Percentiles rank a stretch among this genome's conserved stretches.
phyloP scores from a whole-genome alignment of 176 grass and related monocot genomes.

The Tillandsia fasciculata region DNA sequence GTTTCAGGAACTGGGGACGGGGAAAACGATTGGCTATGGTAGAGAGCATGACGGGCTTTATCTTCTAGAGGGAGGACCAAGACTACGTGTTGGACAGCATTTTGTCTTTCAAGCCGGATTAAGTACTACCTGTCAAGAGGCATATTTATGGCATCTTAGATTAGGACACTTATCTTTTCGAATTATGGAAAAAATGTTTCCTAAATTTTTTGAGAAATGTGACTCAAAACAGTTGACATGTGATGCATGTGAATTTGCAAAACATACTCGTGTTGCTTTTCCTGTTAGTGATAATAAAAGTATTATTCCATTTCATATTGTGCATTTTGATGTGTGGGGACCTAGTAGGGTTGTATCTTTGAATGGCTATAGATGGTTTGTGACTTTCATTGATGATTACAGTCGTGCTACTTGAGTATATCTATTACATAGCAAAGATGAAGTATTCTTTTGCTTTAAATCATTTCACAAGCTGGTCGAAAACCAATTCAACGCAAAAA shows the following conservation, averaged over 20 bases:
- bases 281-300: not conserved
- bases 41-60: not conserved
- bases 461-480: not conserved
- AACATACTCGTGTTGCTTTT: not conserved
- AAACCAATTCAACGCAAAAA: not conserved
- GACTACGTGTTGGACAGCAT: not conserved
- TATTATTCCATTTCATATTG: not conserved
- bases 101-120: not conserved
- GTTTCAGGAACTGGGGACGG: not conserved
- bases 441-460: not conserved
- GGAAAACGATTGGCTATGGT: constrained; percentile 1
- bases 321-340: not conserved
- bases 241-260: not conserved
- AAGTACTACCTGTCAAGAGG: not conserved
- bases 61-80: not conserved
- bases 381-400: not conserved
- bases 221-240: not conserved
- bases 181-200: not conserved
- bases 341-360: not conserved
- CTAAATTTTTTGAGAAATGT: not conserved
- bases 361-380: not conserved
- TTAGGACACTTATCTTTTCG: not conserved
- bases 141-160: too few species aligned
- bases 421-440: not conserved
- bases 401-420: not conserved